Evolutionary conservation across 2,329 filamentous ascomycete species (phyloP).

Genomic region (Calonectria hongkongensis): DNA sequence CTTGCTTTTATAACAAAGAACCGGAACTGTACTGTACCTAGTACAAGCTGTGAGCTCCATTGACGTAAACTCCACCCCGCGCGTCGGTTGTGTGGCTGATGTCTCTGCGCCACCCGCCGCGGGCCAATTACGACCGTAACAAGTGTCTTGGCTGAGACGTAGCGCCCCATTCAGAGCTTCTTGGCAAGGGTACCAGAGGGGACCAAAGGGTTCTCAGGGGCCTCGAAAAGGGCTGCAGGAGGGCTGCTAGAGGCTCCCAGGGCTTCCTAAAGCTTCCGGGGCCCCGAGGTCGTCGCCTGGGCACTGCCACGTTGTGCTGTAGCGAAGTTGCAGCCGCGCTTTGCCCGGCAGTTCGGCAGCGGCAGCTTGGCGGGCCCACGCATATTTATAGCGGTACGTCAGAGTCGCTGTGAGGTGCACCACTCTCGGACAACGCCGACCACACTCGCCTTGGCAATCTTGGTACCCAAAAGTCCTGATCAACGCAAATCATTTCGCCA

Average conservation of each 20-base stretch:
- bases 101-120: constrained; percentile 25
- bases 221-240: not conserved
- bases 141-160: constrained; percentile 31
- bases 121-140: constrained; percentile 22
- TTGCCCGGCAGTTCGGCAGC: constrained; percentile 25
- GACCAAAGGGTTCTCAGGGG: not conserved
- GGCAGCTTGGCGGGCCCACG: constrained; percentile 21
- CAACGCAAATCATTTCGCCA: constrained; percentile 17
- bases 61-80: constrained; percentile 25
- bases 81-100: constrained; percentile 32
- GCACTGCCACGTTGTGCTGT: constrained; percentile 26
- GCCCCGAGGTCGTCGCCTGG: not conserved
- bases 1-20: not conserved
- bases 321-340: not conserved
- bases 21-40: not conserved
- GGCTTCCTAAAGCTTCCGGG: not conserved
- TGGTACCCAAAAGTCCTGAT: constrained; percentile 4
- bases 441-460: not conserved
- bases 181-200: constrained; percentile 17
- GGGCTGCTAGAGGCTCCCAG: not conserved
- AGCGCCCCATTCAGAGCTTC: constrained; percentile 25
- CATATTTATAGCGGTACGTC: constrained; percentile 17
- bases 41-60: not conserved
- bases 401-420: not conserved
- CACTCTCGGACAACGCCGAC: not conserved